Evolutionary conservation across 2,329 filamentous ascomycete species (phyloP).

Genomic region (Neonectria magnoliae): DNA sequence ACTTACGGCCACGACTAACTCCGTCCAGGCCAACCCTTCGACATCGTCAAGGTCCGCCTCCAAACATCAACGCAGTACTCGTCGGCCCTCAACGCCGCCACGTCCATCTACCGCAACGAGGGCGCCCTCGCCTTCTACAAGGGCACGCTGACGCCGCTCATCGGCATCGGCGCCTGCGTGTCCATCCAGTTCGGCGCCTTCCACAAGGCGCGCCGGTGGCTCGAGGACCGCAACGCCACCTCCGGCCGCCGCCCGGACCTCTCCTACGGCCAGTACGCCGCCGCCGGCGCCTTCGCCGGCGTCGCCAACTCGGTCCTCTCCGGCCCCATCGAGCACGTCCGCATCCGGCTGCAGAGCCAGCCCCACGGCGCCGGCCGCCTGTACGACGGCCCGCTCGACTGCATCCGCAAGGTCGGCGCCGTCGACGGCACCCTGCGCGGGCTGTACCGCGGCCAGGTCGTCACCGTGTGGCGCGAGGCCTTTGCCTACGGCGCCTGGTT

Average conservation of each 20-base stretch:
- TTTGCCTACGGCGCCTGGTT: conserved; percentile 98
- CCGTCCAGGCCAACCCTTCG: conserved; percentile 73
- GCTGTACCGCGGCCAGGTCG: conserved; percentile 86
- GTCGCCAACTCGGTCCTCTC: conserved; percentile 90
- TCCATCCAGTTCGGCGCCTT: conserved; percentile 99
- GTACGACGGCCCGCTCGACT: conserved; percentile 88
- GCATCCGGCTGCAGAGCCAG: conserved; percentile 95
- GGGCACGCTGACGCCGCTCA: conserved; percentile 91
- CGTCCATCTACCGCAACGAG: conserved; percentile 86
- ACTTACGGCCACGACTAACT: background rate
- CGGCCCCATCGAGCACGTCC: conserved; percentile 93
- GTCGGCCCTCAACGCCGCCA: conserved; percentile 81
- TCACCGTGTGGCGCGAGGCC: conserved; percentile 88
- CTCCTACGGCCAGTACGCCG: conserved; percentile 87
- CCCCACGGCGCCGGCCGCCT: conserved; percentile 83
- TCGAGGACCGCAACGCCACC: conserved; percentile 81
- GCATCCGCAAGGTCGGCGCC: conserved; percentile 82
- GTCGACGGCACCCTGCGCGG: conserved; percentile 73
- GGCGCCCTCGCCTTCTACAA: conserved; percentile 97
- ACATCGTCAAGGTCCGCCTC: conserved; percentile 97
- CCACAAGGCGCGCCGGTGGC: conserved; percentile 86
- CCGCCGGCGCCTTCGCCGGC: conserved; percentile 90
- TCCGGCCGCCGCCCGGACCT: conserved; percentile 65
- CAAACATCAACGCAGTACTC: conserved; percentile 88
- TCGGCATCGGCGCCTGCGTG: conserved; percentile 96